A percentile compares a stretch with the other conserved stretches of the same genome.
Conservation (phyloP, 306 rosid species). For the Calophaca sinica region DNA sequence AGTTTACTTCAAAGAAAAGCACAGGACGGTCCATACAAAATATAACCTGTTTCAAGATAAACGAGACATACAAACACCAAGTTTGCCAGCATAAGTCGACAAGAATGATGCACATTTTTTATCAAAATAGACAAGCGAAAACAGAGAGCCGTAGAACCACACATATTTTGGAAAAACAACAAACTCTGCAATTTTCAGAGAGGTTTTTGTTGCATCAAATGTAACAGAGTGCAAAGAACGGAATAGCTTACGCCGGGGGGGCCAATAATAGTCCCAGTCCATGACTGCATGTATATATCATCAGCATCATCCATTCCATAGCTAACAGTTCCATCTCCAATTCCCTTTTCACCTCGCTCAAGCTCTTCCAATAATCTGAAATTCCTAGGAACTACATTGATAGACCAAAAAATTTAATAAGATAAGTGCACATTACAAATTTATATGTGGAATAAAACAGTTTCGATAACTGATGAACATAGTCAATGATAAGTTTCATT, state of each 20-base stretch:
- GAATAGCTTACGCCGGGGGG: constrained; percentile 81
- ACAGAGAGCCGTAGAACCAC: background rate
- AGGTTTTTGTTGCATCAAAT: constrained; percentile 20
- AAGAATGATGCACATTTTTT: background rate
- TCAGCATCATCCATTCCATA: constrained; percentile 99
- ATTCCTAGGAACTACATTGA: constrained; percentile 84
- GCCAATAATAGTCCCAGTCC: constrained; percentile 98
- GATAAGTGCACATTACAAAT: constrained; percentile 20
- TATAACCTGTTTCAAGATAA: constrained; percentile 22
- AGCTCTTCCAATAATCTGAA: constrained; percentile 98
- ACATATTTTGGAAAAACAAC: constrained; percentile 6
- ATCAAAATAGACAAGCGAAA: constrained; percentile 22
- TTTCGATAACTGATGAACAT: constrained; percentile 14
- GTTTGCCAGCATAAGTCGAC: background rate
- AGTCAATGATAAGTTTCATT: constrained; percentile 8
- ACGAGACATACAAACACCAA: background rate
- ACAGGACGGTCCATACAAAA: constrained; percentile 16
- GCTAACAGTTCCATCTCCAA: constrained; percentile 98
- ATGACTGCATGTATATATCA: constrained; percentile 92
- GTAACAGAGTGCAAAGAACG: constrained; percentile 37
- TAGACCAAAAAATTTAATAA: constrained; percentile 26
- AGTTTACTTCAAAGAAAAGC: constrained; percentile 12
- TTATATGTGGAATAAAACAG: background rate
- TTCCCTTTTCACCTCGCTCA: constrained; percentile 99
- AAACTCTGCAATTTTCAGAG: constrained; percentile 26